Base-by-base conservation (phyloP, 2,329 filamentous ascomycete genomes). In the Bimuria novae-zelandiae region DNA sequence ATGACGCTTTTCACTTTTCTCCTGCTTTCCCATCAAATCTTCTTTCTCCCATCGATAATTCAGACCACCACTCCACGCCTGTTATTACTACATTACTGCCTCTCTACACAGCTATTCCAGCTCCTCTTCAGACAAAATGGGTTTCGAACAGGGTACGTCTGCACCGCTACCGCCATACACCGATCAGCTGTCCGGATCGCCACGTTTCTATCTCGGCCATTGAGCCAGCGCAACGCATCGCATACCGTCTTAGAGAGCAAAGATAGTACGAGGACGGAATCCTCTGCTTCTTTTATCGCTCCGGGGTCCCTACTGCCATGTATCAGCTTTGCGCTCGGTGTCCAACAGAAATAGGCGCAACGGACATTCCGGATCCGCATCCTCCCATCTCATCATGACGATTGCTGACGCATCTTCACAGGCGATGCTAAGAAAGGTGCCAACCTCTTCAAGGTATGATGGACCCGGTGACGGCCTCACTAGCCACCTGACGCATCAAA, bases 371-470 rank as follows among this genome's bases (percentile, higher is more conserved):
- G 53, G 54, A 51, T 54, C 43, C 37, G 37, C 48, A 40, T 30
- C 43, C 36, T 30, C 54, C 11, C 48, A 22, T 10, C 52, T 48
- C 36, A 41, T 51, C 47, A 52, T 40, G 51, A 36, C 55, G 23
- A 39, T 22, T 19, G 52, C 67, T 72, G 54, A 72, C 64, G 51
- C 54, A 49, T 52, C 45, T 50, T 42, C 17, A 59, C 73, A 96
- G 92, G 92, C 84, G 92, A 97, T 80, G 74, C 83, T 74, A 92
- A 92, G 84, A 97, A 97, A 89, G 93, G 93, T 85, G 93, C 92
- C 80, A 90, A 88, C 84, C 90, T 97, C 77, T 97, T 97, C 91
- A 96, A 97, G 87, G 81, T 82, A 74, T 67, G 71, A 54, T 40
- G 55, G 10, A 22, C 33, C 17, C 14, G 25, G 14, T 11, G 30